A percentile compares a stretch with the other conserved stretches of the same genome.
Evolutionary conservation across 2,329 filamentous ascomycete species (phyloP).

Genomic region (Colletotrichum musae): DNA sequence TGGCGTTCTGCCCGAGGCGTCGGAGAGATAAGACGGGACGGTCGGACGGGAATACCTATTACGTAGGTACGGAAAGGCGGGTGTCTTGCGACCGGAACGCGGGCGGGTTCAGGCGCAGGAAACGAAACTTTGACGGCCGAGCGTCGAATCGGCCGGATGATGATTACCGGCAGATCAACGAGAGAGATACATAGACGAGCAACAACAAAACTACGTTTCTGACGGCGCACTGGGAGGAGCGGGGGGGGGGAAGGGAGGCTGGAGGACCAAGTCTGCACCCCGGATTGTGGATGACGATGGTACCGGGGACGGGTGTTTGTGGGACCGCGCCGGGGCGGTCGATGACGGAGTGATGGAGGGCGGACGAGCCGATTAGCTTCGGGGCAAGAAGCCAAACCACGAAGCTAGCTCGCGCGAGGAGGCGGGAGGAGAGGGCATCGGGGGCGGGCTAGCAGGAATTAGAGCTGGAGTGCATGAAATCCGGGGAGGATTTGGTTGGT

Average conservation of each 20-base stretch:
- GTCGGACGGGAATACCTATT: slow-evolving; percentile 2
- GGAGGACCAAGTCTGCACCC: slow-evolving; percentile 11
- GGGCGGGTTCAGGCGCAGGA: neutral
- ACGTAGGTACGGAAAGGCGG: too few species aligned
- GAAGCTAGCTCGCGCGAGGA: neutral
- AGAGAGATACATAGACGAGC: neutral
- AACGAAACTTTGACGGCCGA: neutral
- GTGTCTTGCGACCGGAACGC: neutral
- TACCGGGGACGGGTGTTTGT: neutral
- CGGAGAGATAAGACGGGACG: slow-evolving; percentile 24
- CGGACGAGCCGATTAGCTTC: slow-evolving; percentile 24
- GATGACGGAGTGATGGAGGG: slow-evolving; percentile 23
- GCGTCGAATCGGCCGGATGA: neutral
- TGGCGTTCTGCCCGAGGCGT: slow-evolving; percentile 17
- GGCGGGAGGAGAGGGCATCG: neutral
- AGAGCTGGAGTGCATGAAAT: slow-evolving; percentile 29
- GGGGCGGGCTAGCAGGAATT: slow-evolving; percentile 5
- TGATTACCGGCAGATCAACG: neutral
- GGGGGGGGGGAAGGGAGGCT: neutral
- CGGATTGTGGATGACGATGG: slow-evolving; percentile 24
- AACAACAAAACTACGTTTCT: neutral
- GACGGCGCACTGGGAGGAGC: too few species aligned
- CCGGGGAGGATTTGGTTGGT: slow-evolving; percentile 19
- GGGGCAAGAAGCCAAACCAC: neutral
- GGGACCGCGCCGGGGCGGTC: slow-evolving; percentile 13